These are phyloP conservation scores for Trichoderma harzianum DNA, from an alignment of 2,329 filamentous ascomycete genomes.

Conservation along the genomic window DNA sequence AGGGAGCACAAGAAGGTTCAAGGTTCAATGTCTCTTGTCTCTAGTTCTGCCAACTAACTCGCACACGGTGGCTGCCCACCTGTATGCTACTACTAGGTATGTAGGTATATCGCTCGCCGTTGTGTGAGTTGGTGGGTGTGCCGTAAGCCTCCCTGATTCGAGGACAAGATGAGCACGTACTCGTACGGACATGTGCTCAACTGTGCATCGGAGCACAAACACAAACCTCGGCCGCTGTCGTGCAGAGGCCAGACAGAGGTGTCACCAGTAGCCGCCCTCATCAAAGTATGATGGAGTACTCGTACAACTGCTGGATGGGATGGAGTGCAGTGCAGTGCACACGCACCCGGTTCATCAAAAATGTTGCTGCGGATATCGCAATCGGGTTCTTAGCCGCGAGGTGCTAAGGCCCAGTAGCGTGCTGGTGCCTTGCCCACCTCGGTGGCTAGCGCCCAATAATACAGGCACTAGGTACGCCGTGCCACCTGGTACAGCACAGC, in stretches of 20 bases:
- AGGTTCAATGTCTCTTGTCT: too few relatives aligned
- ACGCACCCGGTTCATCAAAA: background rate
- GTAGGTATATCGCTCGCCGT: background rate
- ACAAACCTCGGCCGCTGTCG: background rate
- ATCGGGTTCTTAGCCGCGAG: constrained; percentile 12
- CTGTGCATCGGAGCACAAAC: background rate
- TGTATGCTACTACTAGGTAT: too few relatives aligned
- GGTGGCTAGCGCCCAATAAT: background rate
- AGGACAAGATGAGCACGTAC: background rate
- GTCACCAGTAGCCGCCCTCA: background rate
- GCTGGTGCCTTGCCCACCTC: background rate
- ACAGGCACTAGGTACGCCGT: background rate
- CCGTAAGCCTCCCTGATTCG: background rate
- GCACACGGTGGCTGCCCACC: background rate
- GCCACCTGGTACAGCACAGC: background rate
- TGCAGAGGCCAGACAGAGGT: background rate
- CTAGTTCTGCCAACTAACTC: too few relatives aligned
- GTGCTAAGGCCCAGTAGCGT: constrained; percentile 6
- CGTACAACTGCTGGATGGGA: background rate
- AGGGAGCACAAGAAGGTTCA: background rate
- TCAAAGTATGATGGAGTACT: background rate
- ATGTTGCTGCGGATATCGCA: constrained; percentile 9
- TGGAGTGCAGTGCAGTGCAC: background rate
- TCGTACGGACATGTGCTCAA: background rate
- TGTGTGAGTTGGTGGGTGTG: background rate